Base-by-base conservation (phyloP, 139 green algal genomes). In the Spirogloea muscicola region DNA sequence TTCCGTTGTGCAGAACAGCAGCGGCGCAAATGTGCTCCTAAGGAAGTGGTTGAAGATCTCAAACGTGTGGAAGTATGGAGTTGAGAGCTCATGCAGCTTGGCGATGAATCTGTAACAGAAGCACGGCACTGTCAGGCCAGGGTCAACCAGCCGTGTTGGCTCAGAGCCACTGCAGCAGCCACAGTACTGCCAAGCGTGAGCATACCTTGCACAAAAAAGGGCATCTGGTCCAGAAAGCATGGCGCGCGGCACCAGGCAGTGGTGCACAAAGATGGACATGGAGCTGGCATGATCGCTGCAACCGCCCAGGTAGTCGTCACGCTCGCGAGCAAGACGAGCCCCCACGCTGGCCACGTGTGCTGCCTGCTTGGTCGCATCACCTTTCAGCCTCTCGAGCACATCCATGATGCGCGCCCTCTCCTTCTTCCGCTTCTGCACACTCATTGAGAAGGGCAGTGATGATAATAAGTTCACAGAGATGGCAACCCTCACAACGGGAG, bases 361-460 rank as follows among this genome's bases (percentile, higher is more conserved):
- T 42, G 77, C 62, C 61, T 84, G 73, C 72, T 25, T 40, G n/a
- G 39, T 36, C 60, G 66, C 49, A 36, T 82, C 77, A 21, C 31
- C 67, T 52, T 48, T 27, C 44, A 84, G 46, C 52, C 36, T 82
- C 10, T 74, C 49, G n/a, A 77, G 10, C 40, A 79, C 18, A 42
- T 68, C 51, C 44, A 77, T 38, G 25, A 82, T 16, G 0, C 72
- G 71, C 49, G 82, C 72, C 74, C 76, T 75, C 63, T 84, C 73
- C 73, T 82, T 76, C 41, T 73, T 67, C 18, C 72, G 55, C n/a
- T 80, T 83, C 69, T 63, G 67, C 6, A 38, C 6, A 33, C 46
- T n/a, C n/a, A n/a, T n/a, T n/a, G n/a, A n/a, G n/a, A n/a, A n/a
- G n/a, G n/a, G n/a, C n/a, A n/a, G n/a, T n/a, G n/a, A n/a, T n/a